These are phyloP conservation scores for Theobroma cacao DNA, from an alignment of 345 rosid genomes.

Conservation along the genomic window DNA sequence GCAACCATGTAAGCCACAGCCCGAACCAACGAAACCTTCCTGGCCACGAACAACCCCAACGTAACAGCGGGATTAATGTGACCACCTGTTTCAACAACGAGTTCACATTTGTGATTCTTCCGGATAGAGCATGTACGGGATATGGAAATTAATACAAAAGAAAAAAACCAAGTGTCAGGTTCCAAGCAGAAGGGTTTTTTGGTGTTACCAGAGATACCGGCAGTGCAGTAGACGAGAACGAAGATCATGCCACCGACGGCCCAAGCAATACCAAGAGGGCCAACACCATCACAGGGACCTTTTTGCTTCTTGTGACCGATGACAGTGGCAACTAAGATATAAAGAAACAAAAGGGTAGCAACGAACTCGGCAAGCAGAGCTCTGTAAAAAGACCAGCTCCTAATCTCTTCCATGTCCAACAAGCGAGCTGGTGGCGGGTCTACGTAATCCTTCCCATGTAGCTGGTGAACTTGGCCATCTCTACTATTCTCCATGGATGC, in stretches of 20 bases:
- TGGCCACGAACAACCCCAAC: constrained; percentile 45
- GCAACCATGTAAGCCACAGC: constrained; percentile 53
- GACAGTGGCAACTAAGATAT: constrained; percentile 75
- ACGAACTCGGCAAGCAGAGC: constrained; percentile 14
- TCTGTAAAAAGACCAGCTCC: constrained; percentile 18
- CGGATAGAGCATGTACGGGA: not conserved
- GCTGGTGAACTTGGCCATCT: not conserved
- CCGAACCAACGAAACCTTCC: constrained; percentile 53
- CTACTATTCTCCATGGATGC: not conserved
- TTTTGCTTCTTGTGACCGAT: constrained; percentile 69
- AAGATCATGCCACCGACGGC: constrained; percentile 70
- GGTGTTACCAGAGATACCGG: constrained; percentile 58
- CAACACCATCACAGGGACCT: constrained; percentile 74
- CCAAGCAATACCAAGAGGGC: constrained; percentile 90
- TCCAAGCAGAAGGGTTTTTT: not conserved
- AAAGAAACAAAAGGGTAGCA: constrained; percentile 22
- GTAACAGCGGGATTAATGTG: constrained; percentile 71
- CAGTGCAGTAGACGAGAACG: constrained; percentile 62
- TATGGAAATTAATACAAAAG: not conserved
- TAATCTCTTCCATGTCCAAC: constrained; percentile 7
- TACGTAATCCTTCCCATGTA: constrained; percentile 9
- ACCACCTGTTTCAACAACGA: constrained; percentile 26
- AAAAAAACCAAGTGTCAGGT: not conserved
- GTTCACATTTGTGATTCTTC: not conserved
- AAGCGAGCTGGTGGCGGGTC: constrained; percentile 18